Evolutionary conservation across 1,284 basidiomycete genomes (phyloP), one percentile per base, ranked within the genome.

Genomic region (Cutaneotrichosporon sp.): DNA sequence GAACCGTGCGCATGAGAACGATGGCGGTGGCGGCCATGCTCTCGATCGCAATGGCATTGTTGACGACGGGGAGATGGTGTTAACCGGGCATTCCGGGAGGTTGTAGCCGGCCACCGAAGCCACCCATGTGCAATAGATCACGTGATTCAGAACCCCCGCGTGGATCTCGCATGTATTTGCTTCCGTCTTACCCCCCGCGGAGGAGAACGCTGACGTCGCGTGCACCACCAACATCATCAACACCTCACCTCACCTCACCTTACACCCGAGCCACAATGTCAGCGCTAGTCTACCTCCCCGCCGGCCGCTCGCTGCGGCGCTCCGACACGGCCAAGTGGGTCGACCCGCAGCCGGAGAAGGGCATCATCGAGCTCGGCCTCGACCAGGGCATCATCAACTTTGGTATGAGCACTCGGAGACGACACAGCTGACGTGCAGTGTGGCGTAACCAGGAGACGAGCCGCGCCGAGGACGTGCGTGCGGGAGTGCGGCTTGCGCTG

Each of bases 291-390:
- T 63, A 63, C 15, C 57, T 73, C 43, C 69, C 69, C 46, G 74
- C 74, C 1, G 74, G 74, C 22, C 59, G 70, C 47, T 67, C 63
- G 15, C 35, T 61, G 47, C 60, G 73, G 22, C 65, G 74, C 42
- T 61, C 62, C 20, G 57, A 61, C 22, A 58, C 57, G 26, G 49
- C 54, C n/a, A 72, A 74, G 52, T 74, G 69, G 65, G 68, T 76
- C 18, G 74, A 76, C 57, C 64, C 74, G 7, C 55, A 62, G 41
- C 67, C 72, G 48, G 68, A 69, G 21, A 73, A 74, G 60, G 74
- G 74, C 13, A 46, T 56, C 15, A 63, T 76, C 55, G 66, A 72
- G 57, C 53, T 74, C 40, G 46, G 50, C 36, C 55, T 64, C 35
- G 66, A 72, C 49, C 70, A 74, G 63, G 73, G 69, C 34, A 60